Evolutionary conservation across 139 green algal species (phyloP).

Genomic region (Tetradesmus obliquus): DNA sequence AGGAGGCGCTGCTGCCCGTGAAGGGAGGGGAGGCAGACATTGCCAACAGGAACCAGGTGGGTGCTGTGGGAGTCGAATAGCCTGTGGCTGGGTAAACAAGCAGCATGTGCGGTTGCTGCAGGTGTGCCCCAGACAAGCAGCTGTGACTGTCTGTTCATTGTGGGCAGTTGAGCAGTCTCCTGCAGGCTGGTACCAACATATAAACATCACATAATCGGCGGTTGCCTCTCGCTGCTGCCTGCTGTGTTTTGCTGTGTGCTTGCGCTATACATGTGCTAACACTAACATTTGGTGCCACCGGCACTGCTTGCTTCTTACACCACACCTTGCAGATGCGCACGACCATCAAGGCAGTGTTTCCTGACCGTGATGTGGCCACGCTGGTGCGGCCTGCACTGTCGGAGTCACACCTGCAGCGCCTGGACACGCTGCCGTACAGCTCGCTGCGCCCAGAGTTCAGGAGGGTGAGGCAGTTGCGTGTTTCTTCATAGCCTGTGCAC

Average conservation of each 20-base stretch:
- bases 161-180: background rate
- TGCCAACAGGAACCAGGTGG: conserved; percentile 53
- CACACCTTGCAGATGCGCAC: conserved; percentile 67
- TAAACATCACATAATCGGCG: no score
- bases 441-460: conserved; percentile 89
- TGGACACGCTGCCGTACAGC: conserved; percentile 69
- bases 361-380: conserved; percentile 85
- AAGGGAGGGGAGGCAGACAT: conserved; percentile 38
- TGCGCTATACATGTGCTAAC: no score
- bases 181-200: background rate
- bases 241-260: background rate
- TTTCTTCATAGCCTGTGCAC: background rate
- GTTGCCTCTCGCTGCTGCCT: background rate
- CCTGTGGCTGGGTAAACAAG: background rate
- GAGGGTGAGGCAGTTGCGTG: conserved; percentile 42
- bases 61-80: background rate
- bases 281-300: no score
- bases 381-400: conserved; percentile 77
- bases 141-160: no score
- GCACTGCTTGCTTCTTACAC: no score
- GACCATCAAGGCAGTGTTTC: conserved; percentile 87
- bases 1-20: conserved; percentile 76
- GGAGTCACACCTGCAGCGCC: conserved; percentile 77
- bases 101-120: background rate
- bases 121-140: background rate